Conservation (phyloP, 495 filamentous ascomycete species). For the Paragyromitra xinjiangensis region DNA sequence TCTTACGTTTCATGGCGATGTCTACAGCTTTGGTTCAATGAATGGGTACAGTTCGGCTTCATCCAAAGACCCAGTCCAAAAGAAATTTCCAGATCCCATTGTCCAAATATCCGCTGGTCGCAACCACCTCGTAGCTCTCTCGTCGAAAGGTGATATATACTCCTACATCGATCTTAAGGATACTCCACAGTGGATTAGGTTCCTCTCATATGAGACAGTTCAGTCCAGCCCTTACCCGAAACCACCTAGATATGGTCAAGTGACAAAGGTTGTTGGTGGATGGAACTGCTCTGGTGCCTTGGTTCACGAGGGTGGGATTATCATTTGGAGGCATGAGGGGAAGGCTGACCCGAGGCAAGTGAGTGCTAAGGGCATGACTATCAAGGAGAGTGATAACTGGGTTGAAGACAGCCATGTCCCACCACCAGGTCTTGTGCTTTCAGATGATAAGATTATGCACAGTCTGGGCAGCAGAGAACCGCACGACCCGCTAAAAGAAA, state of each 20-base stretch:
- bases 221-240: conserved; percentile 26
- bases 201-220: conserved; percentile 18
- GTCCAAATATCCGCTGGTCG: conserved; percentile 53
- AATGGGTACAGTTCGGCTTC: conserved; percentile 15
- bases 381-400: conserved; percentile 4
- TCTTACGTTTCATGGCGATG: conserved; percentile 46
- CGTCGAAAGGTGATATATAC: conserved; percentile 48
- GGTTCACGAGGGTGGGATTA: conserved; percentile 47
- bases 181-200: conserved; percentile 32
- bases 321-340: conserved; percentile 44
- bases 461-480: not conserved
- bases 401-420: conserved; percentile 21
- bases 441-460: not conserved
- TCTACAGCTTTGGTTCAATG: conserved; percentile 50
- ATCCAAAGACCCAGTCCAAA: conserved; percentile 10
- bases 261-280: conserved; percentile 54
- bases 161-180: conserved; percentile 31
- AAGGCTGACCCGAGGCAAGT: not conserved
- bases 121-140: conserved; percentile 52
- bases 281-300: conserved; percentile 53
- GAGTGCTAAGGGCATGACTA: not conserved
- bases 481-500: conserved; percentile 10
- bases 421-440: conserved; percentile 19
- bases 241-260: conserved; percentile 21
- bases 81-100: conserved; percentile 38